phyloP scores from a whole-genome alignment of 768 basidiomycete genomes.

The Cubamyces sp. region DNA sequence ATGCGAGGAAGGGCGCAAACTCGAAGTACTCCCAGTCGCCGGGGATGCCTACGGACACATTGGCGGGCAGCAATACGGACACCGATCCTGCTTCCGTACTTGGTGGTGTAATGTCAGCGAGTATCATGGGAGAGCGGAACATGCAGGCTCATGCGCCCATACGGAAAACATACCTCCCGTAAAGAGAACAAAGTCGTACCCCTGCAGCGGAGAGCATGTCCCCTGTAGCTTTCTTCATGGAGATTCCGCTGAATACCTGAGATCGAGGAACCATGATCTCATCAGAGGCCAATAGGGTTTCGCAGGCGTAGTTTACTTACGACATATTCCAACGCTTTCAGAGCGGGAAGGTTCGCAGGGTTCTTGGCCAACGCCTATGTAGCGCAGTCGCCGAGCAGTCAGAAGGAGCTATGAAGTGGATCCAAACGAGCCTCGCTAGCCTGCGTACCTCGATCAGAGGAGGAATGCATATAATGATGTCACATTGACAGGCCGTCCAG shows the following conservation, averaged over 20 bases:
- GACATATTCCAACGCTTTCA: constrained; percentile 16
- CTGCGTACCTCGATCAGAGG: constrained; percentile 19
- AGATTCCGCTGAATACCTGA: constrained; percentile 9
- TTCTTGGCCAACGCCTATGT: constrained; percentile 18
- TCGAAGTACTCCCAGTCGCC: constrained; percentile 31
- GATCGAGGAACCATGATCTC: background rate
- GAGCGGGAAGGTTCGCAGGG: constrained; percentile 1
- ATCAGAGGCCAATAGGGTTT: background rate
- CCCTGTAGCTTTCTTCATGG: constrained; percentile 9
- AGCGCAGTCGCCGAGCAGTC: too few relatives aligned
- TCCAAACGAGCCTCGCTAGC: too few relatives aligned
- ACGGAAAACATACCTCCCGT: background rate
- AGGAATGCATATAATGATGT: constrained; percentile 21
- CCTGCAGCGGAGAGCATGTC: constrained; percentile 4
- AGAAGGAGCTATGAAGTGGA: too few relatives aligned
- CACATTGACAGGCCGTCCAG: constrained; percentile 6
- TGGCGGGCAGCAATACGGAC: constrained; percentile 18
- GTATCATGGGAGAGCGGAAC: too few relatives aligned
- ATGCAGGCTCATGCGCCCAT: background rate
- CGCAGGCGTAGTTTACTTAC: background rate
- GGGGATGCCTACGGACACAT: background rate
- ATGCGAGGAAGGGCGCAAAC: constrained; percentile 15
- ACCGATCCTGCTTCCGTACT: constrained; percentile 21
- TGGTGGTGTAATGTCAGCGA: background rate
- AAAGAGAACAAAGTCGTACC: constrained; percentile 8